Percentiles rank a stretch among this genome's conserved stretches.
Conservation (phyloP, 2,329 filamentous ascomycete species). For the Monosporascus sp. region DNA sequence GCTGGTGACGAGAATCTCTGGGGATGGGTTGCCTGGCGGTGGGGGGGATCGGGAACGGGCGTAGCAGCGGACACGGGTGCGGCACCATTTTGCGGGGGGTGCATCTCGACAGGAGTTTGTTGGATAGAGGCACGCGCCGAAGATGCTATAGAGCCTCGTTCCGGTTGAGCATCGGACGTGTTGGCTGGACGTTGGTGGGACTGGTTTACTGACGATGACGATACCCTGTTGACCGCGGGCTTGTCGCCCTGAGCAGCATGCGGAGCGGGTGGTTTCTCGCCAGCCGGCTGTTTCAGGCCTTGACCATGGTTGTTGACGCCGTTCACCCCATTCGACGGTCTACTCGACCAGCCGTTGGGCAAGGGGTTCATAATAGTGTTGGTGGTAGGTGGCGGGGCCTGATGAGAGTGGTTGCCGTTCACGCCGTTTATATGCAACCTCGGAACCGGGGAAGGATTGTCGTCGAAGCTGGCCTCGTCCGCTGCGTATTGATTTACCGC, state of each 20-base stretch:
- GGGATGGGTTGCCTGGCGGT: conserved; percentile 28
- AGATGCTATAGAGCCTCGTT: conserved; percentile 30
- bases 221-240: conserved; percentile 9
- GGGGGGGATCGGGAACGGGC: conserved; percentile 23
- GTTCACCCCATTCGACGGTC: conserved; percentile 26
- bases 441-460: conserved; percentile 46
- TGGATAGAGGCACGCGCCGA: conserved; percentile 27
- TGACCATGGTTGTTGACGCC: conserved; percentile 27
- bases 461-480: conserved; percentile 48
- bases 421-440: conserved; percentile 39
- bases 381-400: conserved; percentile 29
- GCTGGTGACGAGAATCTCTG: conserved; percentile 65
- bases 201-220: neutral
- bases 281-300: neutral
- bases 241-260: neutral
- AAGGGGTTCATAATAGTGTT: conserved; percentile 54
- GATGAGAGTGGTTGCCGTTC: neutral
- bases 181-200: conserved; percentile 19
- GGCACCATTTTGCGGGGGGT: conserved; percentile 25
- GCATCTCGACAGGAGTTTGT: conserved; percentile 26
- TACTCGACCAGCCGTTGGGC: conserved; percentile 49
- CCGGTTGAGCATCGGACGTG: conserved; percentile 25
- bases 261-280: neutral
- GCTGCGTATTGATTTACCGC: conserved; percentile 30
- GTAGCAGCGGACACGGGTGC: conserved; percentile 15